phyloP scores from a whole-genome alignment of 176 grass and related monocot species.

The Guadua angustifolia region DNA sequence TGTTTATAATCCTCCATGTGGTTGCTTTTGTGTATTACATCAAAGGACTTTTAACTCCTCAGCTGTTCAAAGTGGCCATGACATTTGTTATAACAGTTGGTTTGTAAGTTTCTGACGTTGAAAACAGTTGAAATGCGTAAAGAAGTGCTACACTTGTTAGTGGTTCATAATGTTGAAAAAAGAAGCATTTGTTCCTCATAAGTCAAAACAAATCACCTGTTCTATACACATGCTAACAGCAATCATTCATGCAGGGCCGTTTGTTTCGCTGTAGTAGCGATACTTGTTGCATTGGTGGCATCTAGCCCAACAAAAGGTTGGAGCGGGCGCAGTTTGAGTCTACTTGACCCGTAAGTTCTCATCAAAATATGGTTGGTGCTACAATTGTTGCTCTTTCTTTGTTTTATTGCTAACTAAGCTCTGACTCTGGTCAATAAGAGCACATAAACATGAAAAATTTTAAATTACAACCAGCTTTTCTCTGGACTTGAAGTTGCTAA shows the following conservation, averaged over 20 bases:
- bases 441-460: constrained; percentile 11
- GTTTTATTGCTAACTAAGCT: constrained; percentile 4
- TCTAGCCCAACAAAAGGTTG: constrained; percentile 94
- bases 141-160: background rate
- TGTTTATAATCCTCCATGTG: constrained; percentile 83
- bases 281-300: constrained; percentile 76
- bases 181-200: background rate
- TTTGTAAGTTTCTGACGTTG: constrained; percentile 55
- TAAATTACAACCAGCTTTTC: background rate
- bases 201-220: background rate
- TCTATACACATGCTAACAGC: constrained; percentile 24
- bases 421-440: background rate
- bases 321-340: constrained; percentile 89
- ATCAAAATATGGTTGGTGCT: constrained; percentile 10
- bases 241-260: constrained; percentile 59
- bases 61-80: constrained; percentile 86
- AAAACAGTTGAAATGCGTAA: background rate
- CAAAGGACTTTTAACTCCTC: constrained; percentile 74
- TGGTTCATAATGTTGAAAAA: constrained; percentile 21
- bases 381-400: background rate
- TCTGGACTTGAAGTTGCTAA: background rate
- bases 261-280: constrained; percentile 68
- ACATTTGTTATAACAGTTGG: constrained; percentile 75
- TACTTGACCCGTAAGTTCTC: constrained; percentile 79
- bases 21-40: constrained; percentile 85